A percentile compares a stretch with the other conserved stretches of the same genome.
phyloP scores from a whole-genome alignment of 208 protist genomes.

The Wallacemonas sp. region DNA sequence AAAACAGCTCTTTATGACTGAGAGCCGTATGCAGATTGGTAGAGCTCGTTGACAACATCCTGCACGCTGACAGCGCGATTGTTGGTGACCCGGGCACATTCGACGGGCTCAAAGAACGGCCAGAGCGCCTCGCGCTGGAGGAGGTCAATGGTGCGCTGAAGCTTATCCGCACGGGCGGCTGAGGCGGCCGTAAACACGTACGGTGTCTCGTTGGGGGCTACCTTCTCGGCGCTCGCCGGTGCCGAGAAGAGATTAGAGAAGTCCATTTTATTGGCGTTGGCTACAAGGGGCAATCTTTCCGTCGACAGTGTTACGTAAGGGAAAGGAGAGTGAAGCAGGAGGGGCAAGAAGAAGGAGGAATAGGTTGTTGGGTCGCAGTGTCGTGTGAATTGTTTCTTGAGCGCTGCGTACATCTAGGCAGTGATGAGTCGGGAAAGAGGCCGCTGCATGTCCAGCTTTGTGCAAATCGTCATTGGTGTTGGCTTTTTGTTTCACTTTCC shows the following conservation, averaged over 20 bases:
- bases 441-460: no score
- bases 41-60: conserved; percentile 61
- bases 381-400: no score
- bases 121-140: conserved; percentile 75
- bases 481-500: no score
- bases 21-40: conserved; percentile 4
- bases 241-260: not conserved
- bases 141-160: conserved; percentile 63
- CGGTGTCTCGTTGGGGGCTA: not conserved
- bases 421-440: no score
- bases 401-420: no score
- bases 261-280: not conserved
- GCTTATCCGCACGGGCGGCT: conserved; percentile 49
- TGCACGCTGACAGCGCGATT: conserved; percentile 63
- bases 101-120: conserved; percentile 78
- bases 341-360: not conserved
- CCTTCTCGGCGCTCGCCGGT: not conserved
- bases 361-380: not conserved
- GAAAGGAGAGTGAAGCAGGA: conserved; percentile 1
- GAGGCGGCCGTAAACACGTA: conserved; percentile 28
- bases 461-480: no score
- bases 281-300: no score
- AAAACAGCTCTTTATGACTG: not conserved
- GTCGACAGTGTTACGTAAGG: no score
- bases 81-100: conserved; percentile 72